These are phyloP conservation scores for Parascedosporium putredinis DNA, from an alignment of 2,329 filamentous ascomycete species.

Conservation along the genomic window DNA sequence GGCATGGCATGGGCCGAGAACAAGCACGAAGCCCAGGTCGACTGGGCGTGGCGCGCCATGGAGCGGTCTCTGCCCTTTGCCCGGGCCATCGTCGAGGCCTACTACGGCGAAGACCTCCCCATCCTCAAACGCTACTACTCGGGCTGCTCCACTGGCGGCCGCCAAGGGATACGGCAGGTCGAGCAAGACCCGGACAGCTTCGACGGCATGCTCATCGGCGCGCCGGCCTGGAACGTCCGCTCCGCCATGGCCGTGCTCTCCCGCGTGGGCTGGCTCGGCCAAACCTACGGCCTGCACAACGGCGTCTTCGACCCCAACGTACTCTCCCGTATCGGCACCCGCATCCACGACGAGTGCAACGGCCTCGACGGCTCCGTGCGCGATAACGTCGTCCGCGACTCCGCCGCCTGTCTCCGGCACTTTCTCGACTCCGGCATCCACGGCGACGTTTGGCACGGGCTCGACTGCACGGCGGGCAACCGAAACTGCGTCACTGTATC, in stretches of 20 bases:
- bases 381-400: conserved; percentile 39
- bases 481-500: conserved; percentile 27
- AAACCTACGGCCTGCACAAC: conserved; percentile 30
- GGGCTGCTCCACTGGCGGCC: conserved; percentile 40
- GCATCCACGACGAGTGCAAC: conserved; percentile 39
- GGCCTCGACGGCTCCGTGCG: conserved; percentile 30
- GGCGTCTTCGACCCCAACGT: conserved; percentile 29
- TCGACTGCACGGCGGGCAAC: background rate
- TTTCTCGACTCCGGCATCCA: background rate
- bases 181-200: conserved; percentile 36
- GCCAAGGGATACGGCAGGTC: conserved; percentile 37
- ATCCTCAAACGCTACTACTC: conserved; percentile 27
- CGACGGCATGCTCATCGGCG: conserved; percentile 34
- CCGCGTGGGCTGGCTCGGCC: conserved; percentile 14
- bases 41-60: conserved; percentile 29
- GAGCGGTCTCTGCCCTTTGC: conserved; percentile 28
- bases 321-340: conserved; percentile 24
- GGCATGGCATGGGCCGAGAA: conserved; percentile 25
- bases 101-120: conserved; percentile 29
- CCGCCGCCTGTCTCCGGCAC: conserved; percentile 27
- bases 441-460: background rate
- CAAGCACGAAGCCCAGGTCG: conserved; percentile 21
- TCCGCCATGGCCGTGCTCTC: conserved; percentile 26
- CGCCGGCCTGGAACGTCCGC: conserved; percentile 36
- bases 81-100: conserved; percentile 35